Evolutionary conservation across 371 early-diverging fungal species (phyloP).

Genomic region (Lichtheimia corymbifera): DNA sequence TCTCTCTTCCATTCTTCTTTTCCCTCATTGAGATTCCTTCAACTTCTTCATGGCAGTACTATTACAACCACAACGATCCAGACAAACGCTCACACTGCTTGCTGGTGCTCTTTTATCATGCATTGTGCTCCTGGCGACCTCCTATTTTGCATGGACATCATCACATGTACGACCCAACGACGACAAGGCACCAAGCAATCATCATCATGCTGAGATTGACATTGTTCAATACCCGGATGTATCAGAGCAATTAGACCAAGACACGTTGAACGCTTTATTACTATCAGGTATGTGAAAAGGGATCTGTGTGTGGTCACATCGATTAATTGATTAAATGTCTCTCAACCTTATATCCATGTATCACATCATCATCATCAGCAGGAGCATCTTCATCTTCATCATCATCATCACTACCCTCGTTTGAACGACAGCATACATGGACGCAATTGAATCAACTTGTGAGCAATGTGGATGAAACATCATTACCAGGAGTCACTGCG

Average conservation of each 20-base stretch:
- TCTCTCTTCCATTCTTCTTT: background rate
- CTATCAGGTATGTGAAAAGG: background rate
- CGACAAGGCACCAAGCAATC: background rate
- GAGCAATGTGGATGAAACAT: background rate
- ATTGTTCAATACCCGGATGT: constrained; percentile 5
- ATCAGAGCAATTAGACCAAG: background rate
- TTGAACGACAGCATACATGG: background rate
- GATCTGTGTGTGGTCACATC: background rate
- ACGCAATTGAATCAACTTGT: background rate
- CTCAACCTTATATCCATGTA: background rate
- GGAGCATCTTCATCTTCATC: background rate
- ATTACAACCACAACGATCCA: background rate
- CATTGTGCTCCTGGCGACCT: constrained; percentile 2
- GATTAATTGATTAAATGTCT: background rate
- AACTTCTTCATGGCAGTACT: constrained; percentile 2
- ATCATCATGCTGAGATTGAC: background rate
- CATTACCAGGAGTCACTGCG: background rate
- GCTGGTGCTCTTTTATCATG: constrained; percentile 1
- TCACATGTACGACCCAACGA: background rate
- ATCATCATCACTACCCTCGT: too few relatives aligned
- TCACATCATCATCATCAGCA: background rate
- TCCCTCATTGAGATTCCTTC: background rate
- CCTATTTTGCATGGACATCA: constrained; percentile 13
- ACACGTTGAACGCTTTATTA: background rate
- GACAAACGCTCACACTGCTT: background rate